These are phyloP conservation scores for Aspergillus pseudoviridinutans DNA, from an alignment of 2,329 filamentous ascomycete genomes.

Conservation along the genomic window DNA sequence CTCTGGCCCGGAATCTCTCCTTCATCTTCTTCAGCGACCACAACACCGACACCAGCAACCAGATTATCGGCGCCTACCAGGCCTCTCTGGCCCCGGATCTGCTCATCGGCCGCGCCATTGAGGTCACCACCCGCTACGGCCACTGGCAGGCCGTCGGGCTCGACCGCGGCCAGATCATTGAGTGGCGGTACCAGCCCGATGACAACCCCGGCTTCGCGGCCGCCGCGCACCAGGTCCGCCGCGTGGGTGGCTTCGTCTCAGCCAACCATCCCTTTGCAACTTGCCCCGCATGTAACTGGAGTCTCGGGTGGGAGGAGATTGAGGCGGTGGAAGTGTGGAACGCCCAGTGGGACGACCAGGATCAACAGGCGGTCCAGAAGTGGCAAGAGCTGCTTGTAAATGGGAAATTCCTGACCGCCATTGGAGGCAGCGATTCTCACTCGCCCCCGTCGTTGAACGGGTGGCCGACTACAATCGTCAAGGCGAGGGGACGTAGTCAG, in stretches of 20 bases:
- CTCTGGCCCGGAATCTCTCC: slow-evolving; percentile 11
- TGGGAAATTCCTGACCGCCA: background rate
- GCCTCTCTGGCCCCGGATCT: slow-evolving; percentile 13
- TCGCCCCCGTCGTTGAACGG: background rate
- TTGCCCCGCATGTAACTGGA: background rate
- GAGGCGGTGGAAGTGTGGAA: background rate
- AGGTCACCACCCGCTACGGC: slow-evolving; percentile 20
- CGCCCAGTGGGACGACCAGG: background rate
- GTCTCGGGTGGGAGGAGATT: background rate
- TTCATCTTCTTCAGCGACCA: slow-evolving; percentile 25
- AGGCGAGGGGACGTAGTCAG: background rate
- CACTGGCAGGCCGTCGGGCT: slow-evolving; percentile 22
- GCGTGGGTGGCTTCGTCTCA: background rate
- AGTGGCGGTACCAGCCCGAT: background rate
- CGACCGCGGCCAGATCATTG: slow-evolving; percentile 11
- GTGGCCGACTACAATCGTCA: background rate
- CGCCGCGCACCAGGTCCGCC: background rate
- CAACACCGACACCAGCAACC: slow-evolving; percentile 19
- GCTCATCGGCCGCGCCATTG: slow-evolving; percentile 19
- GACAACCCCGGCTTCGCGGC: background rate
- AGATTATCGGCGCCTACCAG: slow-evolving; percentile 14
- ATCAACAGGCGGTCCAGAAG: background rate
- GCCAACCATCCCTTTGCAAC: background rate
- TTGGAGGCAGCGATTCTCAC: background rate
- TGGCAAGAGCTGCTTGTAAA: background rate